These are phyloP conservation scores for Epichloe brachyelytri DNA, from an alignment of 2,329 filamentous ascomycete genomes.

Conservation along the genomic window DNA sequence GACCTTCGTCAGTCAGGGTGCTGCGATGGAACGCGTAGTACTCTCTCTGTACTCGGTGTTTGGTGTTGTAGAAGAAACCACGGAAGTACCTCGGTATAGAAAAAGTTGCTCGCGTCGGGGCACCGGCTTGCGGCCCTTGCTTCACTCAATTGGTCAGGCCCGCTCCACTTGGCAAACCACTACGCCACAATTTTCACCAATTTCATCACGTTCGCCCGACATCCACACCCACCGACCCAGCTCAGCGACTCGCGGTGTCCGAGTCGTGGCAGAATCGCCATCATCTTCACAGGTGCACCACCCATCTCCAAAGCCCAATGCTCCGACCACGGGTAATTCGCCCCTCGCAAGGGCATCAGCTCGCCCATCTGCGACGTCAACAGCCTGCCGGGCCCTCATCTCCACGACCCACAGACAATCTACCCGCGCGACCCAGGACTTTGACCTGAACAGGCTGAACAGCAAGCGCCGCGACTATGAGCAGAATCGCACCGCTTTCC, in stretches of 20 bases:
- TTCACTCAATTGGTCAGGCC: background rate
- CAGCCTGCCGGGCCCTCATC: constrained; percentile 17
- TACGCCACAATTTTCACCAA: background rate
- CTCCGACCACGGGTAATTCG: constrained; percentile 2
- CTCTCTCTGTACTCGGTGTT: no score
- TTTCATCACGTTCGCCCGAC: no score
- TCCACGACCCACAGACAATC: constrained; percentile 12
- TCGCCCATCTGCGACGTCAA: constrained; percentile 5
- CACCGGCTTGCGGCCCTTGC: no score
- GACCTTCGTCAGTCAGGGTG: no score
- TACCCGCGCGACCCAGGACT: constrained; percentile 30
- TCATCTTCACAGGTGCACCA: background rate
- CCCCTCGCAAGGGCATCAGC: constrained; percentile 3
- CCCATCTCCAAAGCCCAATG: background rate
- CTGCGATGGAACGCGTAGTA: no score
- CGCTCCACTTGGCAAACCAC: background rate
- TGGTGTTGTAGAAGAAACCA: no score
- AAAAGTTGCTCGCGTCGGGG: no score
- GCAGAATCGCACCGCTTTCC: constrained; percentile 36
- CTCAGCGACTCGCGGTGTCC: background rate
- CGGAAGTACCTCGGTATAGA: no score
- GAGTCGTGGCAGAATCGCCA: background rate
- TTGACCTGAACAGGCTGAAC: constrained; percentile 37
- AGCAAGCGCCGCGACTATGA: constrained; percentile 36
- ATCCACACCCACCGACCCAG: no score